phyloP scores from a whole-genome alignment of 495 filamentous ascomycete genomes.

The Neurospora sp. region DNA sequence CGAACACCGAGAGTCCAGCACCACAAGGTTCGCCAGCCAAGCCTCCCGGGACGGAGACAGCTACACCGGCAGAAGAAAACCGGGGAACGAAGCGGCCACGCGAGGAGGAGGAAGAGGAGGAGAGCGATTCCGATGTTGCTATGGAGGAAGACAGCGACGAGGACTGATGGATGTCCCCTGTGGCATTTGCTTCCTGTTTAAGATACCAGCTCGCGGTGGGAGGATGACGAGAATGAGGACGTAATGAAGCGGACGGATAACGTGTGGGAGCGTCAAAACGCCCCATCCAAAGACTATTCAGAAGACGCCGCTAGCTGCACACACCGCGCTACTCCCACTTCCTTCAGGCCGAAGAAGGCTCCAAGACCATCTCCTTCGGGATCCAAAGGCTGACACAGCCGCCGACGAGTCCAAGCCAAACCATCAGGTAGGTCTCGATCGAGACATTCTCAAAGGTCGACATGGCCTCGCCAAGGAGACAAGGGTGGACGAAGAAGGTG shows the following conservation, averaged over 20 bases:
- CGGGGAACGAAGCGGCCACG: slow-evolving; percentile 57
- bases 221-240: neutral
- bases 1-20: slow-evolving; percentile 28
- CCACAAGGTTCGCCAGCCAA: slow-evolving; percentile 32
- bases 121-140: slow-evolving; percentile 55
- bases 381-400: slow-evolving; percentile 62
- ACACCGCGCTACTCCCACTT: neutral
- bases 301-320: neutral
- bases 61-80: slow-evolving; percentile 32
- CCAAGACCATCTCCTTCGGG: slow-evolving; percentile 45
- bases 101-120: slow-evolving; percentile 47
- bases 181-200: neutral
- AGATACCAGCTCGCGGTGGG: neutral
- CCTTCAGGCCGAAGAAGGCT: slow-evolving; percentile 3
- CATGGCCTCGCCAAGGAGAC: slow-evolving; percentile 75
- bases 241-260: neutral
- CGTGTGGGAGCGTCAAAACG: neutral
- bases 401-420: slow-evolving; percentile 74
- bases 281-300: neutral
- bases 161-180: slow-evolving; percentile 26
- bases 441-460: slow-evolving; percentile 37
- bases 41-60: slow-evolving; percentile 30
- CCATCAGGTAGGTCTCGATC: slow-evolving; percentile 59
- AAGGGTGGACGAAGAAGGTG: slow-evolving; percentile 76
- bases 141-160: slow-evolving; percentile 65